Evolutionary conservation across 1,284 basidiomycete species (phyloP), one percentile per base, ranked within the genome.

Genomic region (Moesziomyces sp.): DNA sequence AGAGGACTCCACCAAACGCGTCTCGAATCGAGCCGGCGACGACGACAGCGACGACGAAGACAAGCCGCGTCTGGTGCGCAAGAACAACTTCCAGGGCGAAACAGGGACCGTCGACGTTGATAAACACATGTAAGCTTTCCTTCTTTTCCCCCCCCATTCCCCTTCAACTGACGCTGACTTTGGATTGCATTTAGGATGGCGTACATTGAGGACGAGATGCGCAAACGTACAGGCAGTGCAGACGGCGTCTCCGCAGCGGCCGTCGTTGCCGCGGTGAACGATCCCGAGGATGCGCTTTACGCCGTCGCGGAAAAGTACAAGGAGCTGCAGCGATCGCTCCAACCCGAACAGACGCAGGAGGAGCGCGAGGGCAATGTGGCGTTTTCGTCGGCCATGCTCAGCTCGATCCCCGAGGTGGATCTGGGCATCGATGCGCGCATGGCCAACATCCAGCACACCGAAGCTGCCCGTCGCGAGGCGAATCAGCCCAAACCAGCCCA

Each of bases 21-120:
- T 28, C 26, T 28, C 30, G 9, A 13, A 33, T 13, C 30, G 30
- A 8, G 60, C 58, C 7, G 50, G 43, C 9, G 45, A 49, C 1
- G 53, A 48, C 7, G 58, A 59, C 10, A 54, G 49, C 74, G 55
- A 76, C 14, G 46, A 53, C 19, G 74, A 82, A 56, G 69, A 77
- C 35, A 64, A 60, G 44, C 52, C 45, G 10, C 46, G 62, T 5
- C 90, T 90, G 6, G 89, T 97, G 5, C 88, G 93, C 50, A 88
- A 89, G 24, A 95, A 93, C 85, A 97, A 97, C 86, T 97, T 99
- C 83, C 98, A 96, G 0, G 92, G 93, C 70, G 95, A 98, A 85
- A 99, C 95, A 2, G 97, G 97, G 81, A 90, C 90, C 1, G 88
- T 98, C 13, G 95, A 97, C 81, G 94, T 97, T 7, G 95, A 99